Conservation (phyloP, 2,329 filamentous ascomycete species). For the Didymella glomerata region DNA sequence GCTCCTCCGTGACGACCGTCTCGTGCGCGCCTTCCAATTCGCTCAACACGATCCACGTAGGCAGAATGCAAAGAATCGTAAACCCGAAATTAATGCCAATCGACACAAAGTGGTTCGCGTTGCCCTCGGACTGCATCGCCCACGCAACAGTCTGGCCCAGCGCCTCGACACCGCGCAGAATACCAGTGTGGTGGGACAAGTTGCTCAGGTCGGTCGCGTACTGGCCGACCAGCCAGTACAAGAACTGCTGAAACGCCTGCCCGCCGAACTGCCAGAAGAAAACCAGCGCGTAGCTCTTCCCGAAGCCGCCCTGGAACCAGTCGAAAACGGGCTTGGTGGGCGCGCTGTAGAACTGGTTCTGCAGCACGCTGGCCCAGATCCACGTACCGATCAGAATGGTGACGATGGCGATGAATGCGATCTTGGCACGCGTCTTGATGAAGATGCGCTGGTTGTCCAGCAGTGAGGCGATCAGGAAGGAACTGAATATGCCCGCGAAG, state of each 20-base stretch:
- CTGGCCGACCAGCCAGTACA: constrained; percentile 51
- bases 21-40: constrained; percentile 46
- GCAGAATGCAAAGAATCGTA: constrained; percentile 41
- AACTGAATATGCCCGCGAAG: constrained; percentile 49
- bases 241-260: constrained; percentile 49
- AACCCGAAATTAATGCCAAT: constrained; percentile 50
- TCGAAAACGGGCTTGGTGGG: constrained; percentile 40
- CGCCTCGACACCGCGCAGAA: constrained; percentile 47
- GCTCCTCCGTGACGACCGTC: constrained; percentile 33
- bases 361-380: constrained; percentile 48
- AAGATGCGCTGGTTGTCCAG: constrained; percentile 46
- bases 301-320: constrained; percentile 48
- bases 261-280: constrained; percentile 51
- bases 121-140: constrained; percentile 50
- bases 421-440: constrained; percentile 45
- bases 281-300: constrained; percentile 44
- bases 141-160: constrained; percentile 49
- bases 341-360: constrained; percentile 46
- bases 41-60: constrained; percentile 47
- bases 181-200: constrained; percentile 47
- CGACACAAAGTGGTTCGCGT: constrained; percentile 49
- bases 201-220: constrained; percentile 46
- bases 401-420: constrained; percentile 42
- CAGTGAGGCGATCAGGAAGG: constrained; percentile 45
- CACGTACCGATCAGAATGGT: constrained; percentile 45